A percentile compares a stretch with the other conserved stretches of the same genome.
Conservation (phyloP, 148 eudicot genomes). For the Silene conica region DNA sequence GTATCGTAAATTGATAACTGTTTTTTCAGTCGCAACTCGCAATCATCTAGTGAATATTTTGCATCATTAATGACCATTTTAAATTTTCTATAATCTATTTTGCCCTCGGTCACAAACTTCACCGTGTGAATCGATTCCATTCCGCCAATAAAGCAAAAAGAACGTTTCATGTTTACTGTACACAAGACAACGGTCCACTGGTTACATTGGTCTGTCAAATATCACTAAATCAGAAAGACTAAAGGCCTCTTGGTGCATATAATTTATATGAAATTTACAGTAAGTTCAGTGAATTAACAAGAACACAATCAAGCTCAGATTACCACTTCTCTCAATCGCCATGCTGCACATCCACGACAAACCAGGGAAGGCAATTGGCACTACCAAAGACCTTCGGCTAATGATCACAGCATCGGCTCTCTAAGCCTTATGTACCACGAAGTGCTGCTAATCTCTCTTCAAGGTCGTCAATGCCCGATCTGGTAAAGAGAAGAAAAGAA, state of each 20-base stretch:
- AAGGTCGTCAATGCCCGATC: constrained; percentile 73
- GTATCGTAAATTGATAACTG: too few relatives aligned
- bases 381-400: too few relatives aligned
- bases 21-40: not conserved
- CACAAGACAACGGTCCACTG: constrained; percentile 17
- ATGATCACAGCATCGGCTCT: not conserved
- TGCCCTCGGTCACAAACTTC: not conserved
- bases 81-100: not conserved
- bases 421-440: constrained; percentile 46
- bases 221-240: constrained; percentile 12
- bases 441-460: constrained; percentile 93
- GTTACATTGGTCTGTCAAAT: constrained; percentile 18
- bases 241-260: not conserved
- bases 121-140: not conserved
- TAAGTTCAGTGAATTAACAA: constrained; percentile 12
- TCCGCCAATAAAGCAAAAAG: not conserved
- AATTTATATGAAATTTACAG: not conserved
- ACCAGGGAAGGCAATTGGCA: too few relatives aligned
- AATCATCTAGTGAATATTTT: not conserved
- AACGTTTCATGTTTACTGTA: constrained; percentile 5
- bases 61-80: too few relatives aligned
- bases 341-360: too few relatives aligned
- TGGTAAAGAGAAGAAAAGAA: constrained; percentile 21
- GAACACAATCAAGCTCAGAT: not conserved
- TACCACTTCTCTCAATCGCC: not conserved